Base-by-base conservation (phyloP, 176 grass and related monocot genomes). In the Carex littledalei region DNA sequence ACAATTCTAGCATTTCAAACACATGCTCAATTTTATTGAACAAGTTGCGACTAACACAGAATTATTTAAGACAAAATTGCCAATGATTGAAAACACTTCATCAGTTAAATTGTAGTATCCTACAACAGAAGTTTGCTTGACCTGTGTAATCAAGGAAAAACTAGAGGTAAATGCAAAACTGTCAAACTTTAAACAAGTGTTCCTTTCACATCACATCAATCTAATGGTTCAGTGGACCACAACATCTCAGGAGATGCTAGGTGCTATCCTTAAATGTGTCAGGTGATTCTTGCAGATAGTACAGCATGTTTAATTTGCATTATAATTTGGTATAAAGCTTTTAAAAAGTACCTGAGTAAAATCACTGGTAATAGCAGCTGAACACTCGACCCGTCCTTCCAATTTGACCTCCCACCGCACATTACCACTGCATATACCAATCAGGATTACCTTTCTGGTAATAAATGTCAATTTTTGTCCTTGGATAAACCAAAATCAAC, bases 341-440 rank as follows among this genome's bases (percentile, higher is more conserved):
- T 35, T 34, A 59, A 26, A 14, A 41, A 34, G 59, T 88, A 97
- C 95, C 89, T 94, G 89, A 56, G 86, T 87, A 88, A 93, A 97
- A 90, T 97, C 89, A 86, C 89, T 89, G 61, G 92, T 93, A 63
- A 97, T 80, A 82, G 89, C 8, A 45, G 92, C 92, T 41, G 95
- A 91, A 81, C 95, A 92, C 83, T 97, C 95, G 14, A 97, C 50
- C 12, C 91, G 89, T 45, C 91, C 92, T 63, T 93, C 95, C 88
- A 97, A 86, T 88, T 84, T 89, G 61, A 93, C 88, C 69, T 89
- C 89, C 95, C 95, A 97, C 84, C 67, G 87, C 74, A 94, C 67
- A 59, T 79, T 72, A 55, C 92, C 92, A 89, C 95, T 97, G 78
- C 59, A 87, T 57, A 79, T 74, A 63, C 43, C 63, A 77, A 67